Evolutionary conservation across 192 early-diverging fungal genomes (phyloP), one percentile per base, ranked within the genome.

Genomic region (Coemansia erecta): DNA sequence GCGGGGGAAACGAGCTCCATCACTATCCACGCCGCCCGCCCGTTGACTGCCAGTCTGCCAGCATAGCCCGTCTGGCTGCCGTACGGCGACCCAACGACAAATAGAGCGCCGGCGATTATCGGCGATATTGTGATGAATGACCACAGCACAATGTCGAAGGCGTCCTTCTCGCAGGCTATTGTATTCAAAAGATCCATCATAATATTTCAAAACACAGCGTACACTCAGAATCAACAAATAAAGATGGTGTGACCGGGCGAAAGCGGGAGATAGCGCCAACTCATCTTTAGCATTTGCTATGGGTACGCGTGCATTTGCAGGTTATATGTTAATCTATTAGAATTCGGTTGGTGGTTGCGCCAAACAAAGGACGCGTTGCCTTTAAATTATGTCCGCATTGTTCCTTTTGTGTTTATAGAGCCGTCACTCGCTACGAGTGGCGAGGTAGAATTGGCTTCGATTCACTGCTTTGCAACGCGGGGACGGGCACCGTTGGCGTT

Each of bases 1-100:
- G 26, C 35, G 19, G 76, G 76, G 15, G 76, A 79, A 1, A 73
- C 63, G 2, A 79, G 59, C 56, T 79, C 76, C 76, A 79, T 79
- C 12, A 46, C 26, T 8, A 73, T 49, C 76, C 76, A 79, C 1
- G 66, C 70, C 14, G 41, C 28, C 14, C 50, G 55, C 2, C 75
- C 75, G 19, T 72, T 68, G 0, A 78, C 19, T 1, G 70, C 57
- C 6, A 66, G 48, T 17, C 8, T 23, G 17, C 67, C 67, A 12
- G 33, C 28, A 63, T 79, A 72, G 31, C 10, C 51, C 9, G 63
- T 66, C 33, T 73, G 76, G 58, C 76, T 79, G 28, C 76, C 76
- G 28, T 77, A 77, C 7, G 74, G 74, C 51, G 74, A 77, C 42
- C 74, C 74, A 17, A 68, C 56, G 5, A 71, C 41, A 43, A 77